These are phyloP conservation scores for Hericium erinaceus DNA, from an alignment of 768 basidiomycete genomes.

Conservation along the genomic window DNA sequence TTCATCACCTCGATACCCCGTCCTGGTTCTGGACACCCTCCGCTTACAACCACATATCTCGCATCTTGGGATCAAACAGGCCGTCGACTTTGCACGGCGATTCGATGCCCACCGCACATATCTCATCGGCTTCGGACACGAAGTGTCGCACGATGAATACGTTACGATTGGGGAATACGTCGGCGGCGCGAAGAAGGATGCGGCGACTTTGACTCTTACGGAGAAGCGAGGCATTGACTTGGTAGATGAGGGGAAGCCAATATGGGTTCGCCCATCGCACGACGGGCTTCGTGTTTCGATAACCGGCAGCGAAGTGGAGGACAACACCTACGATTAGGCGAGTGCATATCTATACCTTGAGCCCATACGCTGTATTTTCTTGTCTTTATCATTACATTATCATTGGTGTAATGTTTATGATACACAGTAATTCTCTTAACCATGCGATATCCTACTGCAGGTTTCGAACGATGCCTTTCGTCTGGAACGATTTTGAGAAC, in stretches of 20 bases:
- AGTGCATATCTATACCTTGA: background rate
- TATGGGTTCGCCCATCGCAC: conserved; percentile 66
- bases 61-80: conserved; percentile 66
- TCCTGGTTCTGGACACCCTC: background rate
- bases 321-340: conserved; percentile 37
- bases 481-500: too few species aligned
- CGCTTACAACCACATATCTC: conserved; percentile 32
- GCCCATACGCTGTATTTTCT: background rate
- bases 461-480: too few species aligned
- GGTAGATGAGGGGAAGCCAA: conserved; percentile 35
- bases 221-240: conserved; percentile 36
- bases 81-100: conserved; percentile 45
- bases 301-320: conserved; percentile 31
- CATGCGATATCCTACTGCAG: too few species aligned
- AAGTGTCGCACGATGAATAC: conserved; percentile 73
- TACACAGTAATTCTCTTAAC: too few species aligned
- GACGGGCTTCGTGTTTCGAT: conserved; percentile 62
- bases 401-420: too few species aligned
- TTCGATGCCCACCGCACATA: conserved; percentile 59
- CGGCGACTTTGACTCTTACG: conserved; percentile 19
- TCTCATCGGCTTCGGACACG: conserved; percentile 67
- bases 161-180: conserved; percentile 49
- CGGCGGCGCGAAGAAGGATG: conserved; percentile 23
- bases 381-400: background rate
- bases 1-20: conserved; percentile 20